A percentile compares a stretch with the other conserved stretches of the same genome.
These are phyloP conservation scores for Amylocystis lapponica DNA, from an alignment of 768 basidiomycete genomes.

Conservation along the genomic window DNA sequence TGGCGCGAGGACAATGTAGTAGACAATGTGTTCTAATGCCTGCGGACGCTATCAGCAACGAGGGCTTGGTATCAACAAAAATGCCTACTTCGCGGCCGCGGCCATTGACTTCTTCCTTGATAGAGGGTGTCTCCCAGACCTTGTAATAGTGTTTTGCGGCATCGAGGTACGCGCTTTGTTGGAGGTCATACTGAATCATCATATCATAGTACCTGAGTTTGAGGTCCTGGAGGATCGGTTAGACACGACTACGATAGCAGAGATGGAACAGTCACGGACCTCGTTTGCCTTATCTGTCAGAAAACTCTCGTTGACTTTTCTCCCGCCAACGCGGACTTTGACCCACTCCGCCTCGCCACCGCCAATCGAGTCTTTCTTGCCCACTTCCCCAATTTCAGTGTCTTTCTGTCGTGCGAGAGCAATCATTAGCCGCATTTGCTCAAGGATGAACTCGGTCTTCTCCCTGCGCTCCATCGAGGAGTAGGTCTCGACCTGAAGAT, in stretches of 20 bases:
- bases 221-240: slow-evolving; percentile 58
- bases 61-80: too few species aligned
- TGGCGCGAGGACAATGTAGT: slow-evolving; percentile 88
- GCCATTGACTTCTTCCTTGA: slow-evolving; percentile 74
- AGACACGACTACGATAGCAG: neutral
- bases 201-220: slow-evolving; percentile 95
- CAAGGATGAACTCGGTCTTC: slow-evolving; percentile 96
- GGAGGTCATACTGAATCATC: slow-evolving; percentile 93
- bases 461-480: slow-evolving; percentile 97
- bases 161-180: slow-evolving; percentile 81
- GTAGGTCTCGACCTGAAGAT: slow-evolving; percentile 98
- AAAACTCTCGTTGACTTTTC: slow-evolving; percentile 93
- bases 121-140: slow-evolving; percentile 94
- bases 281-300: slow-evolving; percentile 85
- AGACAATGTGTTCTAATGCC: slow-evolving; percentile 93
- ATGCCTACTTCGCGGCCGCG: slow-evolving; percentile 61
- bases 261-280: slow-evolving; percentile 38
- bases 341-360: slow-evolving; percentile 90
- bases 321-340: slow-evolving; percentile 83
- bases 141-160: slow-evolving; percentile 94
- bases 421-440: slow-evolving; percentile 92
- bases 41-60: slow-evolving; percentile 27
- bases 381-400: slow-evolving; percentile 50
- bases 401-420: slow-evolving; percentile 75
- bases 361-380: slow-evolving; percentile 52